Base-by-base conservation (phyloP, 1,284 basidiomycete species). In the Cryptococcus depauperatus region DNA sequence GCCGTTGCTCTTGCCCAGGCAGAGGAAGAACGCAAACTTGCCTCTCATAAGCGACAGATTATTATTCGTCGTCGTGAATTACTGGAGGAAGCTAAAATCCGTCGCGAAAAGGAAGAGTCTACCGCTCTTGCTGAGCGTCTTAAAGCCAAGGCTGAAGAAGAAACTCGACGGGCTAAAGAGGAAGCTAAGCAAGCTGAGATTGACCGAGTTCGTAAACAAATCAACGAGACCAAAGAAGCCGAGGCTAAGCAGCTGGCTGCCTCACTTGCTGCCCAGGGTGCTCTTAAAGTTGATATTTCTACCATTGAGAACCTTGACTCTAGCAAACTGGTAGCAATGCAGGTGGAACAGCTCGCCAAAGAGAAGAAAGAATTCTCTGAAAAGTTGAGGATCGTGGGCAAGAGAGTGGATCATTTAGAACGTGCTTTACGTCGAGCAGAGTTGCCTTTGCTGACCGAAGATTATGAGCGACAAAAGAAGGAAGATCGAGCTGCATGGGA, bases 341-440 rank as follows among this genome's bases (percentile, higher is more conserved):
- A 96, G 70, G 90, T 97, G 42, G 82, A 88, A 58, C 89, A 95
- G 64, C 77, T 95, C 46, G 92, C 96, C 74, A 96, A 95, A 74
- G 93, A 97, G 74, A 95, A 95, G 79, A 84, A 82, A 59, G 86
- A 92, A 58, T 76, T 89, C 55, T 79, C 78, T 53, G 86, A 92
- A 61, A 81, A 84, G 22, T 77, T 96, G 50, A 83, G 90, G 29
- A 80, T 92, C 54, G 79, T 86, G 44, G 72, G 83, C 47, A 96
- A 97, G 73, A 85, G 90, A 26, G 82, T 97, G 61, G 93, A 98
- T 65, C 92, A 98, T 71, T 71, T 88, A 64, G 93, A 98, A 74
- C 88, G 95, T 54, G 92, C 93, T 0, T 89, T 85, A 75, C 84
- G 93, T 56, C 89, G 90, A 72, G 91, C 92, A 52, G 95, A 97